Conservation (phyloP, 106 monocot genomes). For the Gastrodia elata region DNA sequence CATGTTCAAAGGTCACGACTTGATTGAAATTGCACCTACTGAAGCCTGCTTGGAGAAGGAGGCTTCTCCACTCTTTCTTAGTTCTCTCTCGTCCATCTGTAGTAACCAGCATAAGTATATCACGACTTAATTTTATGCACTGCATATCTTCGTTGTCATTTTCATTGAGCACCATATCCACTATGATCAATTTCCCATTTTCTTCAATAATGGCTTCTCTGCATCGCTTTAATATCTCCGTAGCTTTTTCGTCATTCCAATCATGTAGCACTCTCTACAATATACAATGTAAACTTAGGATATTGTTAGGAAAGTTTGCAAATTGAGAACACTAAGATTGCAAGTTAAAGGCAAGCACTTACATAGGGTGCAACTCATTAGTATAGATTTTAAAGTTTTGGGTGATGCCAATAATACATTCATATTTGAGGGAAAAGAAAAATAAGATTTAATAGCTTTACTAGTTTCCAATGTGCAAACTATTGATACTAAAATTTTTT, state of each 20-base stretch:
- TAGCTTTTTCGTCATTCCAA: conserved; percentile 7
- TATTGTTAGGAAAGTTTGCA: too few species aligned
- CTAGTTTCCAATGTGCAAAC: too few species aligned
- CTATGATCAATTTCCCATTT: conserved; percentile 8
- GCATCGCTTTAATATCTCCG: background rate
- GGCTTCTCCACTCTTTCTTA: conserved; percentile 9
- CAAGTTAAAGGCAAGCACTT: too few species aligned
- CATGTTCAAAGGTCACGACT: conserved; percentile 3
- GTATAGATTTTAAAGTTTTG: too few species aligned
- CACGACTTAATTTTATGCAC: background rate
- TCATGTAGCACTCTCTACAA: conserved; percentile 8
- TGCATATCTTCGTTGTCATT: background rate
- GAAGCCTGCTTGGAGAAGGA: conserved; percentile 8
- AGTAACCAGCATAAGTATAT: conserved; percentile 10
- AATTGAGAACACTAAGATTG: too few species aligned
- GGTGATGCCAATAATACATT: too few species aligned
- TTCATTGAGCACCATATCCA: background rate
- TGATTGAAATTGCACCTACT: background rate
- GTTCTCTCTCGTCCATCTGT: conserved; percentile 11
- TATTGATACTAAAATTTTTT: too few species aligned
- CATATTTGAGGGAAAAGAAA: too few species aligned
- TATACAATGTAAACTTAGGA: too few species aligned
- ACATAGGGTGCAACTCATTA: too few species aligned
- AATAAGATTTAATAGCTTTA: too few species aligned
- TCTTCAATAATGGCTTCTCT: conserved; percentile 8